These are phyloP conservation scores for Rheum nobile DNA, from an alignment of 148 eudicot genomes.

Conservation along the genomic window DNA sequence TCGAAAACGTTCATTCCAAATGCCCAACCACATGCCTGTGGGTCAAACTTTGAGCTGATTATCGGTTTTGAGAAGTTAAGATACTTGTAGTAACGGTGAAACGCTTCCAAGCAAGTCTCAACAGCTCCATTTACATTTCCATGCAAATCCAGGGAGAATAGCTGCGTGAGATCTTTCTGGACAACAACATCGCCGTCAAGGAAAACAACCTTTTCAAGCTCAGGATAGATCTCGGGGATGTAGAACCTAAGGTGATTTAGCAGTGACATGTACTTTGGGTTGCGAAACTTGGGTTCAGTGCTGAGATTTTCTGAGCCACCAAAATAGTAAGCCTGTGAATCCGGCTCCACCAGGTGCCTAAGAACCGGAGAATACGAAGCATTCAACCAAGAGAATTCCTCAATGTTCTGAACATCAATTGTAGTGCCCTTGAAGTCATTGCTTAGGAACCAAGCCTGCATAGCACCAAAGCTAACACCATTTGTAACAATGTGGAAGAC, in stretches of 20 bases:
- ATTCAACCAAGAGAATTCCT: conserved; percentile 23
- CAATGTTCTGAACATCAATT: conserved; percentile 19
- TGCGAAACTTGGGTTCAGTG: conserved; percentile 15
- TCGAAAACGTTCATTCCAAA: conserved; percentile 27
- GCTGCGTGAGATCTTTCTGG: conserved; percentile 18
- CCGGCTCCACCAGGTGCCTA: conserved; percentile 16
- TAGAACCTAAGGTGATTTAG: conserved; percentile 21
- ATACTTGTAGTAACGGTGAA: conserved; percentile 21
- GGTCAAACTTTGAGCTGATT: conserved; percentile 20
- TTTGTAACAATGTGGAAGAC: conserved; percentile 27
- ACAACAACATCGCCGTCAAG: conserved; percentile 29
- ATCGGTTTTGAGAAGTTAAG: conserved; percentile 20
- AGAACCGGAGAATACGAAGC: conserved; percentile 23
- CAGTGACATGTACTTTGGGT: conserved; percentile 21
- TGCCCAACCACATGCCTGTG: conserved; percentile 23
- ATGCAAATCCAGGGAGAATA: conserved; percentile 17
- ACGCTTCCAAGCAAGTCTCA: conserved; percentile 20
- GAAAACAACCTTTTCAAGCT: conserved; percentile 18
- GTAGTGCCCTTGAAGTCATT: conserved; percentile 17
- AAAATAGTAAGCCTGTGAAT: conserved; percentile 17
- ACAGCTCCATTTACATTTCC: conserved; percentile 20
- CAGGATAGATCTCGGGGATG: conserved; percentile 26
- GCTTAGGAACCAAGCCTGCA: conserved; percentile 21
- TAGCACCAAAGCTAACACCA: conserved; percentile 19
- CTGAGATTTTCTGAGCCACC: conserved; percentile 11